These are phyloP conservation scores for Schoenoplectus tabernaemontani DNA, from an alignment of 202 grass and related monocot genomes.

Conservation along the genomic window DNA sequence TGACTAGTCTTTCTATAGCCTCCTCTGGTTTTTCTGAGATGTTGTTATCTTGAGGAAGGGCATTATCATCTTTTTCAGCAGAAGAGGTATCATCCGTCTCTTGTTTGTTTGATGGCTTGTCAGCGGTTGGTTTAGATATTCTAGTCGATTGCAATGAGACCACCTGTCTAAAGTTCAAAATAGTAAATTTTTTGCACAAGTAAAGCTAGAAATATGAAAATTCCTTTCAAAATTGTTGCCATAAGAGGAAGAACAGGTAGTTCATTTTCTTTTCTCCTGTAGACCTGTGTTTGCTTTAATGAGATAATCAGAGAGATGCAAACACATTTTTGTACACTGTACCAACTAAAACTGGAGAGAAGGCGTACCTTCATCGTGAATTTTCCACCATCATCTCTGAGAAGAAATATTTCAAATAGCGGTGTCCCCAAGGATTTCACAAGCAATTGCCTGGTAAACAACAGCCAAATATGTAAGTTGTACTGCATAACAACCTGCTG, in stretches of 20 bases:
- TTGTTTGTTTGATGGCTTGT: constrained; percentile 29
- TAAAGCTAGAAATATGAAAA: not conserved
- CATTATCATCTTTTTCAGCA: constrained; percentile 43
- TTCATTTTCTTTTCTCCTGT: not conserved
- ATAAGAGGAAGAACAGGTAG: not conserved
- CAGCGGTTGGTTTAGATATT: constrained; percentile 35
- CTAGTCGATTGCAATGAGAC: constrained; percentile 61
- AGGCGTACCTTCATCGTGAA: constrained; percentile 71
- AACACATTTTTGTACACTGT: not conserved
- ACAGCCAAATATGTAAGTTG: constrained; percentile 16
- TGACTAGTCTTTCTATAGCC: constrained; percentile 57
- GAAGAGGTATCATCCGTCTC: not conserved
- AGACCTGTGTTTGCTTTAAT: not conserved
- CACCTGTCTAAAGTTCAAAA: constrained; percentile 68
- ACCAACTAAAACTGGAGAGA: constrained; percentile 10
- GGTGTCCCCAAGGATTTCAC: constrained; percentile 68
- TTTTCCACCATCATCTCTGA: constrained; percentile 52
- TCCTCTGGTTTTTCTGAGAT: constrained; percentile 33
- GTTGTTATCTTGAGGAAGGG: constrained; percentile 38
- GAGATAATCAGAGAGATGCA: not conserved
- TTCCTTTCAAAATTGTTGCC: not conserved
- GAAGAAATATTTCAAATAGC: constrained; percentile 81
- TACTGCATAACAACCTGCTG: not conserved
- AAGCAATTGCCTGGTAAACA: constrained; percentile 57
- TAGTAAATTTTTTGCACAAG: constrained; percentile 22